Evolutionary conservation across 1,284 basidiomycete genomes (phyloP), one percentile per base, ranked within the genome.

Genomic region (Ganoderma sinense): DNA sequence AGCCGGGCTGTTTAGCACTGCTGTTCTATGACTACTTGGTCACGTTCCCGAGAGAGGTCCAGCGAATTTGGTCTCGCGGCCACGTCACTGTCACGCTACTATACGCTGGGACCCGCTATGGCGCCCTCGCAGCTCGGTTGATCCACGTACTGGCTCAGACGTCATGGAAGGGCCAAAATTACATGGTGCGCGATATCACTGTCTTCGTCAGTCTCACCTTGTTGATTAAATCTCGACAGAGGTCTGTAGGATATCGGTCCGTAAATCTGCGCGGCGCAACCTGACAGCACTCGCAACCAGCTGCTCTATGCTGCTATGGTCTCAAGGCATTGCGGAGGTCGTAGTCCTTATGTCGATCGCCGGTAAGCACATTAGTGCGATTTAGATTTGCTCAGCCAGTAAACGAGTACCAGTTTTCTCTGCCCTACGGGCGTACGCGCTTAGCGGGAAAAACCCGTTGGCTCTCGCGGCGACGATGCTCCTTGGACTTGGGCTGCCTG

Each of bases 371-470:
- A 6, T 26, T 33, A 10, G 8, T 14, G 2, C 23, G 1, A 14
- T 14, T 8, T 1, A 2, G 40, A 20, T 20, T 23, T 20, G 14
- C 8, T 29, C 13, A 14, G 18, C 41, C 18, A 23, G 29, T 13
- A 3, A 43, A 18, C 18, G 3, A 2, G 14, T 13, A 23, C 1
- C 29, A 71, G 67, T 58, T 6, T 71, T 71, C 48, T 66, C 70
- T 23, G 60, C 70, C 5, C 53, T 71, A 48, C 61, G 64, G 0
- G 64, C 55, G 26, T 68, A 68, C 29, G 70, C 70, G 20, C 36
- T 68, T 14, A 66, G 60, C 16, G 67, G 70, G 16, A 68, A 65
- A 23, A 63, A 64, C 6, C 10, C 56, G 6, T 70, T 63, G 69
- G 20, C 61, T 1, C 29, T 64, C 20, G 26, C 53, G 2, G 29